A percentile compares a stretch with the other conserved stretches of the same genome.
Conservation (phyloP, 2,329 filamentous ascomycete genomes). For the Emericellopsis atlantica region DNA sequence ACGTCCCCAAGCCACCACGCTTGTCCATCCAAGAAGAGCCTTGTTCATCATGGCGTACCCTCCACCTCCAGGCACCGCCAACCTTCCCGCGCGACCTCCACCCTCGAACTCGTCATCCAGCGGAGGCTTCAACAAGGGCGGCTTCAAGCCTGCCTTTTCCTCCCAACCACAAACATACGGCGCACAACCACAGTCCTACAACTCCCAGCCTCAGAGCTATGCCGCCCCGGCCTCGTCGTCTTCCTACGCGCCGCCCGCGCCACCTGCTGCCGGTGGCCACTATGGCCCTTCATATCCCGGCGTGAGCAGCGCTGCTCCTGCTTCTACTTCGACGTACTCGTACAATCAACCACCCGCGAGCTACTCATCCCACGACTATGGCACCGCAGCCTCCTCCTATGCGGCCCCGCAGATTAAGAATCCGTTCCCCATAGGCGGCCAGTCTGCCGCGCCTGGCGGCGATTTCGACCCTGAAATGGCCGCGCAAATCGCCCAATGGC, state of each 20-base stretch:
- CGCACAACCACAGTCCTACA: slow-evolving; percentile 10
- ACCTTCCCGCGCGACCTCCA: slow-evolving; percentile 63
- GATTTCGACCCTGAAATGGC: slow-evolving; percentile 69
- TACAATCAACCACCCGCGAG: background rate
- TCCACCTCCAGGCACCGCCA: slow-evolving; percentile 60
- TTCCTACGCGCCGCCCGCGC: slow-evolving; percentile 19
- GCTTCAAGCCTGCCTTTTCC: slow-evolving; percentile 38
- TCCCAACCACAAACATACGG: slow-evolving; percentile 22
- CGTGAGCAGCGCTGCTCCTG: slow-evolving; percentile 5
- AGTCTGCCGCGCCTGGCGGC: slow-evolving; percentile 7
- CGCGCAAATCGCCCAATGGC: slow-evolving; percentile 89
- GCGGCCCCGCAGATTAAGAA: slow-evolving; percentile 57
- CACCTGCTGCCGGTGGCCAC: slow-evolving; percentile 16
- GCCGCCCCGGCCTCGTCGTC: slow-evolving; percentile 5
- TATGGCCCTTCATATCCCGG: slow-evolving; percentile 24
- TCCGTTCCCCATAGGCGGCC: slow-evolving; percentile 58
- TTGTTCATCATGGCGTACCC: slow-evolving; percentile 73
- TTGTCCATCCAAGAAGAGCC: background rate
- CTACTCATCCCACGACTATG: slow-evolving; percentile 17
- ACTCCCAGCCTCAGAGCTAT: slow-evolving; percentile 1
- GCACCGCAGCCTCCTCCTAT: slow-evolving; percentile 3
- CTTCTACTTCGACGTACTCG: slow-evolving; percentile 13
- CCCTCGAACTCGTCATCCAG: slow-evolving; percentile 19
- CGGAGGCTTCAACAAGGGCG: slow-evolving; percentile 6
- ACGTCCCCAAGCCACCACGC: slow-evolving; percentile 19